Percentiles rank a stretch among this genome's conserved stretches.
Conservation (phyloP, 2,329 filamentous ascomycete genomes). For the Trichothecium roseum region DNA sequence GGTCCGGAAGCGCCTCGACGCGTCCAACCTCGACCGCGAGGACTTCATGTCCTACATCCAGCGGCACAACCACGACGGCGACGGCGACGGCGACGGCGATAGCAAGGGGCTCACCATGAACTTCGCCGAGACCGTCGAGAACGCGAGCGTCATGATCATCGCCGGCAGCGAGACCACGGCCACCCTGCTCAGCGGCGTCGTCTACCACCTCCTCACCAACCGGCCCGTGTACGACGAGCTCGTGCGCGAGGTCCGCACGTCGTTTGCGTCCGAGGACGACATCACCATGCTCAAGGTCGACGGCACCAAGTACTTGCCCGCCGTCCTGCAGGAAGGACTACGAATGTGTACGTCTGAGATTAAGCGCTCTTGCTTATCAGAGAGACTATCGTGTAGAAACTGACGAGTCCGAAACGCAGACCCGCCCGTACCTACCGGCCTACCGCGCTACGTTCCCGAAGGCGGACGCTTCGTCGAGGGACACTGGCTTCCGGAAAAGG, state of each 20-base stretch:
- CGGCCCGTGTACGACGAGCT: constrained; percentile 13
- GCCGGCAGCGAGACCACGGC: constrained; percentile 24
- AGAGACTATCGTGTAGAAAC: too few species aligned
- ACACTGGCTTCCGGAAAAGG: too few species aligned
- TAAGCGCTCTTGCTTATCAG: too few species aligned
- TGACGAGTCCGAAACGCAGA: too few species aligned
- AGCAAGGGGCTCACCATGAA: too few species aligned
- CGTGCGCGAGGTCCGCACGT: constrained; percentile 24
- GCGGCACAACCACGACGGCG: not conserved
- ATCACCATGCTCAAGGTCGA: constrained; percentile 23
- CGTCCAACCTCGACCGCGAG: not conserved
- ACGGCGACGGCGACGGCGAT: not conserved
- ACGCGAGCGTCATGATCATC: constrained; percentile 13
- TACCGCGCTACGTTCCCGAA: constrained; percentile 15
- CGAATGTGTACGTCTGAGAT: constrained; percentile 17
- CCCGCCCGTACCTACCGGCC: constrained; percentile 12
- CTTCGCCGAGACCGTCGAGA: constrained; percentile 6
- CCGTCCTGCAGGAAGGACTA: constrained; percentile 30
- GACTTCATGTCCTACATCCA: constrained; percentile 1
- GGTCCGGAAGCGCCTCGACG: not conserved
- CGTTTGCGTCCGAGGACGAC: constrained; percentile 23
- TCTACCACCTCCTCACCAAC: constrained; percentile 17
- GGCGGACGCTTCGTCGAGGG: constrained; percentile 12
- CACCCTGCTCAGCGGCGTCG: constrained; percentile 15
- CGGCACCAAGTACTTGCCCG: constrained; percentile 26